Base-by-base conservation (phyloP, 140 eudicot genomes). In the Flaveria floridana region DNA sequence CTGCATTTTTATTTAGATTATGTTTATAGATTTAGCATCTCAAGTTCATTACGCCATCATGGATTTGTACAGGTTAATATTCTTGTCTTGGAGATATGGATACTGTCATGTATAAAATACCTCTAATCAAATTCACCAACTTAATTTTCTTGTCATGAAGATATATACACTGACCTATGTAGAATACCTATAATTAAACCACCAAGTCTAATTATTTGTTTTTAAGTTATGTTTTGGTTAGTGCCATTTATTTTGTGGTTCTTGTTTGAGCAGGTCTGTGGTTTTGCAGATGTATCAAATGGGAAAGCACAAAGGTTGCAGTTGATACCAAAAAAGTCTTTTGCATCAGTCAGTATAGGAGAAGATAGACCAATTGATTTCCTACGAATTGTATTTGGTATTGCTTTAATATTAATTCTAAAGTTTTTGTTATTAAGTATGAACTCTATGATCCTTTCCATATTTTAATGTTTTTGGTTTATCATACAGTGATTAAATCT, bases 301-400 rank as follows among this genome's bases (percentile, higher is more conserved):
- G 78, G 81, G 85, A 90, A 85, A 82, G 21, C 80, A 55, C 90
- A 81, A n/a, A 73, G 71, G 75, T 48, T 80, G 82, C 81, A 81
- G 80, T 50, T 86, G 78, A 77, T 72, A 46, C 86, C 81, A 0
- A 90, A 83, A 74, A 84, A 79, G 71, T 78, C 83, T 63, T 94
- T 94, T 81, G 96, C 97, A 63, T 94, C 99, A 72, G 88, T 94
- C 73, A 85, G 85, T 80, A 52, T 69, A 2, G 89, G 82, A 75
- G 96, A 94, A 37, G 96, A 94, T 46, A 94, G 88, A 71, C 96
- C 99, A 39, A 84, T 94, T 67, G 96, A 94, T 84, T 94, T 90
- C 82, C 52, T 91, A 19, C 95, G 92, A n/a, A 84, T 88, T 37
- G 41, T 94, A 78, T 79, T 87, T 44, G 99, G 99, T 91, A 91